These are phyloP conservation scores for Xylariales sp. DNA, from an alignment of 2,329 filamentous ascomycete genomes.

Conservation along the genomic window DNA sequence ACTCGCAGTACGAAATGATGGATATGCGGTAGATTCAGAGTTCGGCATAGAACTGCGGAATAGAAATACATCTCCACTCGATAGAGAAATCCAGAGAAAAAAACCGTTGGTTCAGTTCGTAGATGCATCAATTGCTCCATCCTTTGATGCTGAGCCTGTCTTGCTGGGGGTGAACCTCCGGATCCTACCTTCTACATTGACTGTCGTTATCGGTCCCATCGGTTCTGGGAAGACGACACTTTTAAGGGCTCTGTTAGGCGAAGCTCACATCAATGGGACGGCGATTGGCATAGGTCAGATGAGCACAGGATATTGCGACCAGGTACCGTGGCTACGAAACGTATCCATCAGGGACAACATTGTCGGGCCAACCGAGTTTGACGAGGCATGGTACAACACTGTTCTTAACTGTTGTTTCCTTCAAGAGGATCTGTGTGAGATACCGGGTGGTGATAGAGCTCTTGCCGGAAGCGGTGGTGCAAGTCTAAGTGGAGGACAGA, in stretches of 20 bases:
- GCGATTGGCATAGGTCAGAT: slow-evolving; percentile 10
- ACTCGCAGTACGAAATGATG: neutral
- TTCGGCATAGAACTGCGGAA: neutral
- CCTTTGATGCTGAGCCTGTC: neutral
- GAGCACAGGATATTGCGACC: slow-evolving; percentile 31
- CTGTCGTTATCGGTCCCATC: slow-evolving; percentile 36
- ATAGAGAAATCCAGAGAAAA: neutral
- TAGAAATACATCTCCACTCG: neutral
- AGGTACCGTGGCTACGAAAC: slow-evolving; percentile 30
- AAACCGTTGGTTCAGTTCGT: neutral
- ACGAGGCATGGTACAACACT: neutral
- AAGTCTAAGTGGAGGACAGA: slow-evolving; percentile 24
- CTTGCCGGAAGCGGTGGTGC: slow-evolving; percentile 14
- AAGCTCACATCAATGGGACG: slow-evolving; percentile 20
- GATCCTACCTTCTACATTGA: slow-evolving; percentile 18
- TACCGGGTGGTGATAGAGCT: neutral
- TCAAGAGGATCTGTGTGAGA: neutral
- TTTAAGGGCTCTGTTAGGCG: slow-evolving; percentile 33
- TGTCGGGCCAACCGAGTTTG: slow-evolving; percentile 6
- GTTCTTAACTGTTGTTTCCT: neutral
- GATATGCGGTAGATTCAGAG: neutral
- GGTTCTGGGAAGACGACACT: slow-evolving; percentile 41
- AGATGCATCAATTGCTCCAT: neutral
- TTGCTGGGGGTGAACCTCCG: neutral
- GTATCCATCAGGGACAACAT: slow-evolving; percentile 25